Evolutionary conservation across 2,329 filamentous ascomycete species (phyloP).

Genomic region (Blumeriella jaapii): DNA sequence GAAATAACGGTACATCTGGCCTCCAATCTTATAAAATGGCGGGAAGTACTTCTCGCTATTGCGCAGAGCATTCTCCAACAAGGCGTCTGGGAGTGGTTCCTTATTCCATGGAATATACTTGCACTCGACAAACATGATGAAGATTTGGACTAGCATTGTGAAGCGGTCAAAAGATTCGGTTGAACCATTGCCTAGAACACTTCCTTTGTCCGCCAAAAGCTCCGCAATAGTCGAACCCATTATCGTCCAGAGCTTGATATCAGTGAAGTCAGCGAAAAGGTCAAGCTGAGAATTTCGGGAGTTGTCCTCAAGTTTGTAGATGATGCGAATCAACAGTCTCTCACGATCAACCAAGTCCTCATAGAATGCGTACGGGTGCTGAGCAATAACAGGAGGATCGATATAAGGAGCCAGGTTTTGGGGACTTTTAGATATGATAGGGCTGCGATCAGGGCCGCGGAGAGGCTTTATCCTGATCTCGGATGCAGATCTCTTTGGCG

Average conservation of each 20-base stretch:
- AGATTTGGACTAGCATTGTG: slow-evolving; percentile 19
- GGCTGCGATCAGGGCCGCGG: background rate
- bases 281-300: slow-evolving; percentile 6
- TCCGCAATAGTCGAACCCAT: slow-evolving; percentile 11
- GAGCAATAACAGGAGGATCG: slow-evolving; percentile 18
- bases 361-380: slow-evolving; percentile 15
- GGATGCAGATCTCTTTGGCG: background rate
- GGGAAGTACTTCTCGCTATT: slow-evolving; percentile 3
- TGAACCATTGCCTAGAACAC: too few relatives aligned
- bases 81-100: background rate
- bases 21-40: slow-evolving; percentile 11
- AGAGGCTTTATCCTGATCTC: background rate
- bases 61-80: background rate
- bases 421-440: too few relatives aligned
- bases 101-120: background rate
- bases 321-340: slow-evolving; percentile 32
- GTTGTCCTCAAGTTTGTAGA: slow-evolving; percentile 25
- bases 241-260: slow-evolving; percentile 6
- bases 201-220: too few relatives aligned
- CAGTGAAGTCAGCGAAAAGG: slow-evolving; percentile 9
- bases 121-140: slow-evolving; percentile 1
- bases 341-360: slow-evolving; percentile 21
- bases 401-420: slow-evolving; percentile 13
- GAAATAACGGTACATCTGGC: slow-evolving; percentile 8
- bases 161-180: slow-evolving; percentile 11